phyloP scores from a whole-genome alignment of 805 yeast species.

The Myxozyma monticola region DNA sequence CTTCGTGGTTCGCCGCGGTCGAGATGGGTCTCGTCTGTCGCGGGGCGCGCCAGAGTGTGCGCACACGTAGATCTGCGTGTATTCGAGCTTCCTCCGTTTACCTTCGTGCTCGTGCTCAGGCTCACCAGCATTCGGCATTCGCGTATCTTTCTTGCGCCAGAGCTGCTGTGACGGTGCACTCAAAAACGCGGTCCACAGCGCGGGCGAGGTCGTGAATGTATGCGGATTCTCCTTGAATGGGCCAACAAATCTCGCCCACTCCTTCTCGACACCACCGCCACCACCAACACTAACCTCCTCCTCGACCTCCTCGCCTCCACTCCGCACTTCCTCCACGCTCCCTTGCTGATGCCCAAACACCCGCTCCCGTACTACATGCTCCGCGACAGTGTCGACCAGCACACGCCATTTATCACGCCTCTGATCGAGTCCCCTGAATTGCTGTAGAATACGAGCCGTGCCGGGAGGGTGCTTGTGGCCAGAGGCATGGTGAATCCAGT shows the following conservation, averaged over 20 bases:
- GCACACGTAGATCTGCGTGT: conserved; percentile 18
- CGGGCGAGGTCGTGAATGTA: conserved; percentile 2
- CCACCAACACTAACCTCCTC: neutral
- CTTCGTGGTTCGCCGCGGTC: conserved; percentile 13
- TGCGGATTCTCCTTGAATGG: conserved; percentile 13
- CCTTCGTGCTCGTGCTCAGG: neutral
- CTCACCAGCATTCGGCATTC: neutral
- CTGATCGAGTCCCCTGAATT: conserved; percentile 5
- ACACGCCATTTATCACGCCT: conserved; percentile 7
- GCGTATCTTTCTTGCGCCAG: conserved; percentile 15
- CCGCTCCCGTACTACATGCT: no score
- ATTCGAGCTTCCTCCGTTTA: conserved; percentile 48
- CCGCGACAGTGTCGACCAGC: conserved; percentile 1
- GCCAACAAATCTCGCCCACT: conserved; percentile 2
- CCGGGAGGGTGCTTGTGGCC: no score
- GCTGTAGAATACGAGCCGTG: neutral
- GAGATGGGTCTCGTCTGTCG: conserved; percentile 21
- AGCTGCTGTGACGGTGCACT: conserved; percentile 3
- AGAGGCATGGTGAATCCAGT: no score
- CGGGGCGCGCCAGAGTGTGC: conserved; percentile 14
- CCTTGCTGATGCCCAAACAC: neutral
- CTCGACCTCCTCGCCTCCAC: neutral
- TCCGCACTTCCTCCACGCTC: neutral
- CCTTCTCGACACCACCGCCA: neutral
- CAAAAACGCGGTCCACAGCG: conserved; percentile 7